Base-by-base conservation (phyloP, 2,329 filamentous ascomycete genomes). In the Colletotrichum filicis region DNA sequence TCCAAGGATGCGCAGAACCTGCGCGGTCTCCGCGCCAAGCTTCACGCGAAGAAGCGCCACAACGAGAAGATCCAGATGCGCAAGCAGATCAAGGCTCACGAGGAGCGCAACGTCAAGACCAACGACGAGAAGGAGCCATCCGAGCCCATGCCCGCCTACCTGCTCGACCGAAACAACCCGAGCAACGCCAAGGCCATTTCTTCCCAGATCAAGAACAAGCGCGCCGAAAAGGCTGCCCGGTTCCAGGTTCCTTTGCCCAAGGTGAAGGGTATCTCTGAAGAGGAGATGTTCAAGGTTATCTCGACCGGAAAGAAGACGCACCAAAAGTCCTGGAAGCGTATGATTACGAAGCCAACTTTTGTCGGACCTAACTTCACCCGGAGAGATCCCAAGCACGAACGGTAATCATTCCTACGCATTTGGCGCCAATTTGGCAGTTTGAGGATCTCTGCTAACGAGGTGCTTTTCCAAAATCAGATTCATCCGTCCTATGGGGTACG, bases 41-140 rank as follows among this genome's bases (percentile, higher is more conserved):
- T 97, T 79, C 92, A 97, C 87, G 93, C 96, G 83, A 92, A 98
- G 90, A 95, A 95, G 88, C 91, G 97, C 30, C 94, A 95, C 87
- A 93, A 95, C 83, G 95, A 99, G 88, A 99, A 99, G 92, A 97
- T 98, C 82, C 95, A 97, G 89, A 95, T 98, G 93, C 93, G 93
- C 85, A 97, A 98, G 89, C 88, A 92, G 80, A 97, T 99, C 90
- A 94, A 94, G 85, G 93, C 94, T 57, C 94, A 98, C 87, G 97
- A 99, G 85, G 94, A 98, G 88, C 92, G 95, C 85, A 97, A 98
- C 81, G 92, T 98, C 87, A 98, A 98, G 86, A 94, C 93, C 9
- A 92, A 92, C 68, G 92, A 93, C 76, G 90, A 93, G 78, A 93
- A 97, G 83, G 94, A 95, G 74, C 92, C 92, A 30, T 91, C 89